Percentiles rank a stretch among this genome's conserved stretches.
These are phyloP conservation scores for Trichoderma sp. DNA, from an alignment of 2,329 filamentous ascomycete species.

Conservation along the genomic window DNA sequence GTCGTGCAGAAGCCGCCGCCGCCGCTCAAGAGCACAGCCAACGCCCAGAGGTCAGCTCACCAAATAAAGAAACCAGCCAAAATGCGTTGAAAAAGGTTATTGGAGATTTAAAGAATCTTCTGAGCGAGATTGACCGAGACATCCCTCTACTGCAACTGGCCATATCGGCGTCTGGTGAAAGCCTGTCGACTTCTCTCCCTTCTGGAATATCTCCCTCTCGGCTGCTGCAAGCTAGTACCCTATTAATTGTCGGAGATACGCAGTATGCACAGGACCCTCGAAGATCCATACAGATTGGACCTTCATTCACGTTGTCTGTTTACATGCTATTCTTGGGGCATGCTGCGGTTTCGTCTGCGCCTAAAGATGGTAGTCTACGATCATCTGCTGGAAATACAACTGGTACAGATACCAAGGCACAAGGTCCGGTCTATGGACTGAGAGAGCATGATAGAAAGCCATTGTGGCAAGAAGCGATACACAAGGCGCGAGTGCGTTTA, in stretches of 20 bases:
- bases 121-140: constrained; percentile 82
- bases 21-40: constrained; percentile 56
- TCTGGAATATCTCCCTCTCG: constrained; percentile 86
- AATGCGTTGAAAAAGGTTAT: constrained; percentile 70
- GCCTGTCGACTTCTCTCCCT: constrained; percentile 75
- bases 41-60: constrained; percentile 41
- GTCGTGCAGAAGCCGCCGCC: constrained; percentile 70
- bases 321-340: constrained; percentile 96
- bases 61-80: constrained; percentile 44
- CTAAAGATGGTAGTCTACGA: not conserved
- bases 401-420: not conserved
- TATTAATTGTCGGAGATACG: constrained; percentile 82
- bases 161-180: constrained; percentile 91
- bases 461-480: constrained; percentile 94
- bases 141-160: constrained; percentile 91
- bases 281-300: constrained; percentile 77
- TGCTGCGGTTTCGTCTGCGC: constrained; percentile 39
- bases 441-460: constrained; percentile 56
- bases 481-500: constrained; percentile 85
- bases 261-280: constrained; percentile 70
- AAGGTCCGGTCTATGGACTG: constrained; percentile 31
- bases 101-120: constrained; percentile 70
- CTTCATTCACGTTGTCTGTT: constrained; percentile 80
- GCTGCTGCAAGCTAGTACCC: constrained; percentile 87
- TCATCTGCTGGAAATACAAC: not conserved